These are phyloP conservation scores for Glebionis coronaria DNA, from an alignment of 129 eudicot species.

Conservation along the genomic window DNA sequence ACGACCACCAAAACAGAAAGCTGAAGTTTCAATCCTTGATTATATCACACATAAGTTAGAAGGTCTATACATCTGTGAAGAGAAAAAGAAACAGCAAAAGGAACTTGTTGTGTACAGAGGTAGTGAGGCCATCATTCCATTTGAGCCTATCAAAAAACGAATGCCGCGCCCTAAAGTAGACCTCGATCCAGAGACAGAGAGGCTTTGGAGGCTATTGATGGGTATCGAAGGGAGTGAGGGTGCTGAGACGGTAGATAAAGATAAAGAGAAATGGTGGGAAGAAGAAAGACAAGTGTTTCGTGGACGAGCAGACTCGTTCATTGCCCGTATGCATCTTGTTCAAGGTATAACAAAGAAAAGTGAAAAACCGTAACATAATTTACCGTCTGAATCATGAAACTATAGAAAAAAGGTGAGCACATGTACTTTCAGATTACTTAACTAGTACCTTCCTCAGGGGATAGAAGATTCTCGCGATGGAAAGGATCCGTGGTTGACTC, in stretches of 20 bases:
- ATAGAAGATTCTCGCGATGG: conserved; percentile 19
- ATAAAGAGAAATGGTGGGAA: conserved; percentile 90
- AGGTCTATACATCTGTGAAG: conserved; percentile 32
- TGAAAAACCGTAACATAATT: no score
- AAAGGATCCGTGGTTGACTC: conserved; percentile 17
- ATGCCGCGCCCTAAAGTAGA: conserved; percentile 75
- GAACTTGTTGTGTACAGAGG: conserved; percentile 63
- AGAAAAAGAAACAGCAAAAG: conserved; percentile 30
- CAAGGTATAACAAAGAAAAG: conserved; percentile 55
- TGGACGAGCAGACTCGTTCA: conserved; percentile 89
- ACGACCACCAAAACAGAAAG: conserved; percentile 25
- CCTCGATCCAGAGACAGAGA: conserved; percentile 81
- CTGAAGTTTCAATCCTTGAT: conserved; percentile 30
- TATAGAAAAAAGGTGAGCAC: neutral
- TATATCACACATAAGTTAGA: conserved; percentile 36
- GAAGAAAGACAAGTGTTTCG: conserved; percentile 75
- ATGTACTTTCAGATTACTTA: neutral
- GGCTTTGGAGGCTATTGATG: conserved; percentile 77
- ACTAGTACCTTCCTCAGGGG: conserved; percentile 4
- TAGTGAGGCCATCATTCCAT: conserved; percentile 56
- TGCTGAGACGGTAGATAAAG: conserved; percentile 46
- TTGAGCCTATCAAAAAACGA: conserved; percentile 53
- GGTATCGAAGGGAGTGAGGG: conserved; percentile 57
- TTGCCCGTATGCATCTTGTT: conserved; percentile 94
- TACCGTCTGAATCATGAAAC: neutral